Conservation (phyloP, 768 basidiomycete genomes). For the Mycena crocata region DNA sequence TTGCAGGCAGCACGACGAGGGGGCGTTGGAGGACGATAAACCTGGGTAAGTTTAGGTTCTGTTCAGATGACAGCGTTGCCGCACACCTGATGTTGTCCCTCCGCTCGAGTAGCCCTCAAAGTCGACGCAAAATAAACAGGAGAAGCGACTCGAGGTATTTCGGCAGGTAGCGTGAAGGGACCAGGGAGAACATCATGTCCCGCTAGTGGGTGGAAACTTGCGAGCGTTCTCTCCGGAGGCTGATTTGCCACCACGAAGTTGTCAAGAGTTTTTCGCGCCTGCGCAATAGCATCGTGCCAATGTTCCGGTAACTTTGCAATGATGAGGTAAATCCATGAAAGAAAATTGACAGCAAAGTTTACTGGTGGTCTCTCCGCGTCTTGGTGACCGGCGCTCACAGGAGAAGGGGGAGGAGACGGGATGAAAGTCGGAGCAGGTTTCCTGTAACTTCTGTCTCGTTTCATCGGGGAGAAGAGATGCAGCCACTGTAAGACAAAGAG, state of each 20-base stretch:
- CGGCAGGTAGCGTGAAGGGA: not conserved
- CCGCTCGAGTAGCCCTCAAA: not conserved
- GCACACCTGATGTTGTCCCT: slow-evolving; percentile 19
- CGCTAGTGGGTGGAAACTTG: not conserved
- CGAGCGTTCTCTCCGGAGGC: not conserved
- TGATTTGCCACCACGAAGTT: not conserved
- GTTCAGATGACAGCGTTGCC: not conserved
- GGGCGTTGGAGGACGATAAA: slow-evolving; percentile 33
- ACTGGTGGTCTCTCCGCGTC: slow-evolving; percentile 29
- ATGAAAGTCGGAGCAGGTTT: slow-evolving; percentile 78
- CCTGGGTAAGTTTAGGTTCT: not conserved
- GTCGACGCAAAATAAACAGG: slow-evolving; percentile 25
- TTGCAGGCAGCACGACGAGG: slow-evolving; percentile 24
- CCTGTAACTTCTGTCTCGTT: slow-evolving; percentile 68
- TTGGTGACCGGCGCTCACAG: slow-evolving; percentile 29
- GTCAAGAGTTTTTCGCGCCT: slow-evolving; percentile 8
- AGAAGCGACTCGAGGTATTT: slow-evolving; percentile 23
- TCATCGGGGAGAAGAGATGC: slow-evolving; percentile 36
- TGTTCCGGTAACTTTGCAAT: slow-evolving; percentile 29
- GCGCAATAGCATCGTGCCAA: slow-evolving; percentile 26
- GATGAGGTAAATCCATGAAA: not conserved
- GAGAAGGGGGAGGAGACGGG: slow-evolving; percentile 70
- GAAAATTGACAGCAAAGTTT: not conserved
- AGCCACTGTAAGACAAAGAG: not conserved
- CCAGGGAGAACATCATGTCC: not conserved